A percentile compares a stretch with the other conserved stretches of the same genome.
These are phyloP conservation scores for Ceraceosorus guamensis DNA, from an alignment of 1,284 basidiomycete species.

Conservation along the genomic window DNA sequence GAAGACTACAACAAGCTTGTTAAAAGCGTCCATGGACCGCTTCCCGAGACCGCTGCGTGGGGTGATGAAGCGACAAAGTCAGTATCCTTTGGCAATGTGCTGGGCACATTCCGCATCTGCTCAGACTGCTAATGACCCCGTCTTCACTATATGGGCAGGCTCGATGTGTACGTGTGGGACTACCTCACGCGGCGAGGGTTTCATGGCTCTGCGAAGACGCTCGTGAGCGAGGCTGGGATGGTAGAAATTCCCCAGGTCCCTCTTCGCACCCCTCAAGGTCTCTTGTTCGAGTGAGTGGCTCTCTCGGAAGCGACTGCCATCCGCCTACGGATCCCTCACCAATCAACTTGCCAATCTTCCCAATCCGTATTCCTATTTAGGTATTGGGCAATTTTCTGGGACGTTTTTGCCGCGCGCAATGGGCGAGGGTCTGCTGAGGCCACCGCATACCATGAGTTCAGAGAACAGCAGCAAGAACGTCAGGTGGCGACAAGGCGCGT, in stretches of 20 bases:
- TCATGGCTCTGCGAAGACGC: constrained; percentile 29
- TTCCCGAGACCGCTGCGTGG: constrained; percentile 11
- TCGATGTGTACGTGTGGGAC: constrained; percentile 48
- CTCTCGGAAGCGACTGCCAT: background rate
- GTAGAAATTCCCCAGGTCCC: constrained; percentile 41
- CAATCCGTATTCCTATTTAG: background rate
- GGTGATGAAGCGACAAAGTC: constrained; percentile 40
- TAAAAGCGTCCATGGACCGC: no score
- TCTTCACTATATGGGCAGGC: constrained; percentile 3
- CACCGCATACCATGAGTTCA: constrained; percentile 32
- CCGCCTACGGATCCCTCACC: background rate
- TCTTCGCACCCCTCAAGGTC: constrained; percentile 36
- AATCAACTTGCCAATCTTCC: background rate
- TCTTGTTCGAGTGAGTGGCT: constrained; percentile 37
- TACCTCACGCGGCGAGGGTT: constrained; percentile 42
- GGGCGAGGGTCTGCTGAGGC: constrained; percentile 36
- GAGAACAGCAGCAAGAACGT: constrained; percentile 35
- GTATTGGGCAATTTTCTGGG: constrained; percentile 48
- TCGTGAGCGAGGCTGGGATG: constrained; percentile 39
- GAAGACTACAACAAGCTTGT: no score
- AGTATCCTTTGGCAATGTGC: constrained; percentile 2
- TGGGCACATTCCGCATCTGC: background rate
- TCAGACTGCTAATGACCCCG: background rate
- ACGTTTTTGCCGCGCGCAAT: constrained; percentile 40
- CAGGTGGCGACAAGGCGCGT: no score